Evolutionary conservation across 352 stramenopile species (phyloP).

Genomic region (Globisporangium rhizosaccharum): DNA sequence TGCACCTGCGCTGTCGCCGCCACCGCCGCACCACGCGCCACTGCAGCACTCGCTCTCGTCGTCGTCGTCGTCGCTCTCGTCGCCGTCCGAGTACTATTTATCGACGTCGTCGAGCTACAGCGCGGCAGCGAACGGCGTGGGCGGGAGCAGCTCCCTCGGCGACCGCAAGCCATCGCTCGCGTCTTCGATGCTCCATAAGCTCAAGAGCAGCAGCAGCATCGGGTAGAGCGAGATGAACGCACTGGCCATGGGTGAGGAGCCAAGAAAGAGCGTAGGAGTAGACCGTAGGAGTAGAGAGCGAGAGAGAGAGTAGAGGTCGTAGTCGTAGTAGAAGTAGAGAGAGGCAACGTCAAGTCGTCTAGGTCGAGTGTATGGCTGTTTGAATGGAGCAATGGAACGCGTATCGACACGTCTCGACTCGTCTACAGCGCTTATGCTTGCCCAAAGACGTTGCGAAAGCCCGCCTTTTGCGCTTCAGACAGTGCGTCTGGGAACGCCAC

Average conservation of each 20-base stretch:
- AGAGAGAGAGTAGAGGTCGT: too few species aligned
- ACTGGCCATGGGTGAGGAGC: neutral
- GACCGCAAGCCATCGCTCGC: conserved; percentile 50
- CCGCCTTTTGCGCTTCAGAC: conserved; percentile 72
- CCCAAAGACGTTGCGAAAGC: conserved; percentile 48
- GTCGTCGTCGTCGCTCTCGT: conserved; percentile 22
- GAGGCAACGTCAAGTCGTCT: too few species aligned
- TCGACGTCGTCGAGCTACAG: conserved; percentile 29
- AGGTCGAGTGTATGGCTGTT: too few species aligned
- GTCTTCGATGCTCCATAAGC: conserved; percentile 49
- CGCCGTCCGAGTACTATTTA: conserved; percentile 36
- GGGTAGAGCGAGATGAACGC: neutral
- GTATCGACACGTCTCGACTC: neutral
- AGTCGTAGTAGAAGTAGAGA: too few species aligned
- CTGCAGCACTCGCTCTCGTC: conserved; percentile 8
- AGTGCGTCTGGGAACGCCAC: conserved; percentile 92
- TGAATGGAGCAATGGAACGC: neutral
- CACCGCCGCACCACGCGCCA: conserved; percentile 12
- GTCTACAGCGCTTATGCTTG: conserved; percentile 20
- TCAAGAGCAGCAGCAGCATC: conserved; percentile 35
- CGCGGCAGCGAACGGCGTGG: conserved; percentile 1
- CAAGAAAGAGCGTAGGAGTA: too few species aligned
- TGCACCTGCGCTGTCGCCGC: conserved; percentile 3
- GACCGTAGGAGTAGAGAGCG: too few species aligned
- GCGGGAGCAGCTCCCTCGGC: conserved; percentile 15